Conservation (phyloP, 2,329 filamentous ascomycete genomes). For the Mollisiaceae sp. region DNA sequence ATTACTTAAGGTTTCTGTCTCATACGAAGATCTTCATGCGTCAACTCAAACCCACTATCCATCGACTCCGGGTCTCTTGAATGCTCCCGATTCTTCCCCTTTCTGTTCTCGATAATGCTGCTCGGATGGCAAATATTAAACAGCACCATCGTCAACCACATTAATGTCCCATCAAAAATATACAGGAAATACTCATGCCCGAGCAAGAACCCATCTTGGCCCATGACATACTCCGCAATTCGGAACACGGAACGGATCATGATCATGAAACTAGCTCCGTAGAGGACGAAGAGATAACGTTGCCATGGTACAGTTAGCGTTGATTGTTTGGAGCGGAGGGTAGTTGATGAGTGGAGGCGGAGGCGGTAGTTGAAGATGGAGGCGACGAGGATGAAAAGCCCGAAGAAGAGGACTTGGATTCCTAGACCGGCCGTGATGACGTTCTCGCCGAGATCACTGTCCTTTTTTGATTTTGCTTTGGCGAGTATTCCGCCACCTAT, state of each 20-base stretch:
- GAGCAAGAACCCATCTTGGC: constrained; percentile 49
- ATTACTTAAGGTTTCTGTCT: neutral
- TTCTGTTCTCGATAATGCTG: constrained; percentile 14
- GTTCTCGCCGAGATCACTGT: constrained; percentile 43
- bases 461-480: constrained; percentile 24
- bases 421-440: constrained; percentile 54
- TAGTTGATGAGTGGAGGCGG: constrained; percentile 45
- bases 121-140: constrained; percentile 45
- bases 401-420: constrained; percentile 56
- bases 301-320: constrained; percentile 38
- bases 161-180: constrained; percentile 49
- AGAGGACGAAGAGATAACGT: constrained; percentile 48
- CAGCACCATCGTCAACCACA: constrained; percentile 46
- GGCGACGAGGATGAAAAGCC: constrained; percentile 52
- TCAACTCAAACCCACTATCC: constrained; percentile 14
- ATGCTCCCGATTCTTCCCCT: neutral
- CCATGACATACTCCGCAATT: constrained; percentile 51
- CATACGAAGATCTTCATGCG: neutral
- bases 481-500: constrained; percentile 41
- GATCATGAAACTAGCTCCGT: constrained; percentile 49
- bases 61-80: constrained; percentile 12
- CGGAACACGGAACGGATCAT: constrained; percentile 51
- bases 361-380: constrained; percentile 48
- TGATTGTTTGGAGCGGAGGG: constrained; percentile 28
- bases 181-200: constrained; percentile 50